A percentile compares a stretch with the other conserved stretches of the same genome.
phyloP scores from a whole-genome alignment of 495 filamentous ascomycete genomes.

The Lasiosphaeria ovina region DNA sequence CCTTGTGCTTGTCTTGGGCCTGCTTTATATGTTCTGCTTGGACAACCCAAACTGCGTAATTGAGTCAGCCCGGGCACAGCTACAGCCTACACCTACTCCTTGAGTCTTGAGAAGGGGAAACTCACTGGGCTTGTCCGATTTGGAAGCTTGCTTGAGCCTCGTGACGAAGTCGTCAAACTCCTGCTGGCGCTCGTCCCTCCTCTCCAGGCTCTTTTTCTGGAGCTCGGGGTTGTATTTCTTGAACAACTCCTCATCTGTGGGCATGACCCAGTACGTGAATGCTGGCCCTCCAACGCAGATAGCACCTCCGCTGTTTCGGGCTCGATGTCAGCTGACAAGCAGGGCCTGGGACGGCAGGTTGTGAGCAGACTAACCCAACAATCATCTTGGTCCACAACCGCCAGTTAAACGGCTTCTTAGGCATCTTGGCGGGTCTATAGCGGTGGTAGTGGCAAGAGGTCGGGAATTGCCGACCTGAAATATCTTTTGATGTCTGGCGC shows the following conservation, averaged over 20 bases:
- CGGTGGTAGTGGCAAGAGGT: background rate
- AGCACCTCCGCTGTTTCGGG: slow-evolving; percentile 55
- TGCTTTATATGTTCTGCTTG: slow-evolving; percentile 59
- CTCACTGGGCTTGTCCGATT: slow-evolving; percentile 77
- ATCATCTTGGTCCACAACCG: slow-evolving; percentile 37
- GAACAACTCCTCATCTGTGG: slow-evolving; percentile 89
- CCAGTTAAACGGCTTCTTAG: slow-evolving; percentile 38
- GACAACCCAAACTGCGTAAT: slow-evolving; percentile 63
- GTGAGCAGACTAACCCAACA: slow-evolving; percentile 24
- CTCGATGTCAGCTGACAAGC: slow-evolving; percentile 7
- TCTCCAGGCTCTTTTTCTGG: slow-evolving; percentile 74
- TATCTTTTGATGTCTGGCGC: background rate
- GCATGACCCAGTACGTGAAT: slow-evolving; percentile 74
- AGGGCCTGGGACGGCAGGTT: no score
- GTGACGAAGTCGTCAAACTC: slow-evolving; percentile 86
- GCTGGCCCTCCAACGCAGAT: slow-evolving; percentile 82
- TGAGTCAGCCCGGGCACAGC: background rate
- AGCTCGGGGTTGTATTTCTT: slow-evolving; percentile 91
- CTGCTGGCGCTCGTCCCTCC: slow-evolving; percentile 67
- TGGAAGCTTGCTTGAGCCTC: slow-evolving; percentile 82
- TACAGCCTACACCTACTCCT: background rate
- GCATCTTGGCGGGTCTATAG: slow-evolving; percentile 16
- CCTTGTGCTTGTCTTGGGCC: slow-evolving; percentile 10
- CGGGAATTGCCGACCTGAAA: background rate
- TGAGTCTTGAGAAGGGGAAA: background rate